phyloP scores from a whole-genome alignment of 139 green algal genomes.

The Ettlia oleoabundans region DNA sequence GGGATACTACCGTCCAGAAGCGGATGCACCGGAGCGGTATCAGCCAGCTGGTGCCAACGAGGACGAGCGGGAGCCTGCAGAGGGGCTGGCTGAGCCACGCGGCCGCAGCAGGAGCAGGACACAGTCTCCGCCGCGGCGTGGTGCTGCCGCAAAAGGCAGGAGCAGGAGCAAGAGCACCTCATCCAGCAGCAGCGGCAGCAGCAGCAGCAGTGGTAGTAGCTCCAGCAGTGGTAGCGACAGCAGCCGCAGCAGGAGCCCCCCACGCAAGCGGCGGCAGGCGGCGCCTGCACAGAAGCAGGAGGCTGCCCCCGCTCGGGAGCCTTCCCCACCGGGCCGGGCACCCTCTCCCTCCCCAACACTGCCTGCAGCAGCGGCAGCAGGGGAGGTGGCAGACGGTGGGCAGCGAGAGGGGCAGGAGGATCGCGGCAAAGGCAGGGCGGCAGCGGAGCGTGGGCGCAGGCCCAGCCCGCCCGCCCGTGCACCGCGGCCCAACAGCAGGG shows the following conservation, averaged over 20 bases:
- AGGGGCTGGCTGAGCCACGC: background rate
- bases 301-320: background rate
- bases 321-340: background rate
- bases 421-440: background rate
- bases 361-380: background rate
- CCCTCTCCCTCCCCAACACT: background rate
- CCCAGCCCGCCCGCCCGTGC: background rate
- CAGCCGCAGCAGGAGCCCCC: conserved; percentile 27
- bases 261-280: conserved; percentile 1
- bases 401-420: background rate
- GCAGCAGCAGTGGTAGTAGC: conserved; percentile 18
- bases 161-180: background rate
- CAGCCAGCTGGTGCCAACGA: conserved; percentile 14
- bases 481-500: background rate
- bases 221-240: conserved; percentile 6
- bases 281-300: conserved; percentile 37
- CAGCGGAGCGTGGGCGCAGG: too few relatives aligned
- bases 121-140: background rate
- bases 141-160: background rate
- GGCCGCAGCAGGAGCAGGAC: background rate
- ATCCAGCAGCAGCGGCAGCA: background rate
- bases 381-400: background rate
- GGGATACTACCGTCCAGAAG: conserved; percentile 25
- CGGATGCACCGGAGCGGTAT: conserved; percentile 29
- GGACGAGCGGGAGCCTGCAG: background rate